phyloP scores from a whole-genome alignment of 2,329 filamentous ascomycete species.

The Sporothrix euskadiensis region DNA sequence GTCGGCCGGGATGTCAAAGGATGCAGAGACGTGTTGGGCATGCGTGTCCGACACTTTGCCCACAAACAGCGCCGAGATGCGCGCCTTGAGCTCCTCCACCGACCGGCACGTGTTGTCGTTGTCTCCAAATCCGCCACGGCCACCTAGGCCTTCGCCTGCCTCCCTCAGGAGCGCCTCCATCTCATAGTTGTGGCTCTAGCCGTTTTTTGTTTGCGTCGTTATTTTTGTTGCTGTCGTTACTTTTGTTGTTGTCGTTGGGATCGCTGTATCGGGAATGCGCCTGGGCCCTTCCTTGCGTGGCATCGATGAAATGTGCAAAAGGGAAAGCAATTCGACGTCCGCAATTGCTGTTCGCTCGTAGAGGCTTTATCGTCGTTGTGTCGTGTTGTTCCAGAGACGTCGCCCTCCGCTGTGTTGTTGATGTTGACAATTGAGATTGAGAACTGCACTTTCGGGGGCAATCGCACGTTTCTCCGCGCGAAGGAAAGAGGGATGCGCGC shows the following conservation, averaged over 20 bases:
- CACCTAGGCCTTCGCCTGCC: slow-evolving; percentile 34
- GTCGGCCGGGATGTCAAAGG: slow-evolving; percentile 49
- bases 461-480: background rate
- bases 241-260: background rate
- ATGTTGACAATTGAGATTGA: background rate
- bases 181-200: background rate
- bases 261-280: background rate
- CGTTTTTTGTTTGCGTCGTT: no score
- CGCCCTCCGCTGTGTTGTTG: background rate
- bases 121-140: slow-evolving; percentile 30
- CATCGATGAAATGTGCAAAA: background rate
- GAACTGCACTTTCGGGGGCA: background rate
- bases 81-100: slow-evolving; percentile 49
- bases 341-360: background rate
- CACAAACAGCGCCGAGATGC: slow-evolving; percentile 46
- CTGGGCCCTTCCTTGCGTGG: background rate
- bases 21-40: slow-evolving; percentile 52
- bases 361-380: background rate
- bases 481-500: background rate
- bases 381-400: background rate
- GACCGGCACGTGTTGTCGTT: slow-evolving; percentile 40
- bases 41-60: slow-evolving; percentile 50
- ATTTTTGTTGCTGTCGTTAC: background rate
- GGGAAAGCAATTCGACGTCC: background rate
- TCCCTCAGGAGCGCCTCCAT: slow-evolving; percentile 40